phyloP scores from a whole-genome alignment of 306 rosid species.

The Corylus avellana region DNA sequence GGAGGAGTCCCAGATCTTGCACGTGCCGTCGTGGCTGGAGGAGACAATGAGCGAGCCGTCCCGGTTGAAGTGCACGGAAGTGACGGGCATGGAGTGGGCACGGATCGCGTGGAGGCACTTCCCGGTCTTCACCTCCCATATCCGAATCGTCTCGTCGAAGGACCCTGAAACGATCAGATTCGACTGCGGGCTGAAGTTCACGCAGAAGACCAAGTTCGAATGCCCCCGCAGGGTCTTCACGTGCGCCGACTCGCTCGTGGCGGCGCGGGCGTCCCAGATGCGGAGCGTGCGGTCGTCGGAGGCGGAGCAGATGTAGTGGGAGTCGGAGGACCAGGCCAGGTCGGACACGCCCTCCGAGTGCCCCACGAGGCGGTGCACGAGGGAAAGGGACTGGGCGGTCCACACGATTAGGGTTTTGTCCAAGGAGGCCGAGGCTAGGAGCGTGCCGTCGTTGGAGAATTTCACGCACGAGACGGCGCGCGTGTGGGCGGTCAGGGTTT shows the following conservation, averaged over 20 bases:
- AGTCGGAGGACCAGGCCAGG: constrained; percentile 89
- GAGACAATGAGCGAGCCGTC: constrained; percentile 90
- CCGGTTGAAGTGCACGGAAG: constrained; percentile 84
- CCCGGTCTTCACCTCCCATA: constrained; percentile 97
- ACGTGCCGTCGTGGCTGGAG: constrained; percentile 84
- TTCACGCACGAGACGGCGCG: constrained; percentile 78
- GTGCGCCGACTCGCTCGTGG: constrained; percentile 57
- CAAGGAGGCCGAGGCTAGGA: constrained; percentile 77
- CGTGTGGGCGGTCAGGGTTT: constrained; percentile 65
- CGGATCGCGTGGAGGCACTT: constrained; percentile 54
- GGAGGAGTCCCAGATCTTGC: constrained; percentile 85
- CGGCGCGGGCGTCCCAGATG: constrained; percentile 77
- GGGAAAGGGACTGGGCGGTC: constrained; percentile 57
- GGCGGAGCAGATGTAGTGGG: constrained; percentile 94
- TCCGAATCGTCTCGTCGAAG: constrained; percentile 73
- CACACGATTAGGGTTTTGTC: constrained; percentile 82
- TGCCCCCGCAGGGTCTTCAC: constrained; percentile 91
- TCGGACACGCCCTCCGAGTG: constrained; percentile 84
- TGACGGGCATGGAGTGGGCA: constrained; percentile 78
- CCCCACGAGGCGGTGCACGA: constrained; percentile 69
- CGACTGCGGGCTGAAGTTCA: constrained; percentile 80
- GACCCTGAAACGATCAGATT: constrained; percentile 85
- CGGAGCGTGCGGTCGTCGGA: constrained; percentile 90
- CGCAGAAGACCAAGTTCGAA: constrained; percentile 70
- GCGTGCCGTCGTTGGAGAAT: constrained; percentile 80